Percentiles rank a stretch among this genome's conserved stretches.
These are phyloP conservation scores for Biscogniauxia mediterranea DNA, from an alignment of 2,329 filamentous ascomycete species.

Conservation along the genomic window DNA sequence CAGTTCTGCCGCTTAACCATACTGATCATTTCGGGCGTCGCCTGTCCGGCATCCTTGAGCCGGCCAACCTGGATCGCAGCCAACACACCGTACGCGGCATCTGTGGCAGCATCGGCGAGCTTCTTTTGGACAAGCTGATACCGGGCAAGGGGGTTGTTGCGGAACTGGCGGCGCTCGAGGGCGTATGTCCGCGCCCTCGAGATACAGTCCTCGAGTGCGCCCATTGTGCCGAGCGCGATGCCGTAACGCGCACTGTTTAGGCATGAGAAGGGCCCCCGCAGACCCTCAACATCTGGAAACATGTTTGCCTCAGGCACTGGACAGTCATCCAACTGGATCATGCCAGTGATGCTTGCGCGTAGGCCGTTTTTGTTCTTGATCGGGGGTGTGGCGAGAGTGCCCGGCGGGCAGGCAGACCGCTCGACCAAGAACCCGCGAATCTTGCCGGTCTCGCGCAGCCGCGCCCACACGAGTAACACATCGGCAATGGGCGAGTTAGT, in stretches of 20 bases:
- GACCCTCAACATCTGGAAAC: slow-evolving; percentile 86
- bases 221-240: slow-evolving; percentile 91
- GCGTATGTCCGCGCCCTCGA: slow-evolving; percentile 77
- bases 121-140: slow-evolving; percentile 99
- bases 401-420: slow-evolving; percentile 77
- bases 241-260: slow-evolving; percentile 92
- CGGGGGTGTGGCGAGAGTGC: slow-evolving; percentile 85
- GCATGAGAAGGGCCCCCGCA: slow-evolving; percentile 87
- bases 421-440: slow-evolving; percentile 93
- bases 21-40: slow-evolving; percentile 90
- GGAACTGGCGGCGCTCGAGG: slow-evolving; percentile 94
- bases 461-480: slow-evolving; percentile 87
- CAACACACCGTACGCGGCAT: slow-evolving; percentile 86
- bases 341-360: slow-evolving; percentile 89
- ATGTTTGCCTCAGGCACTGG: slow-evolving; percentile 89
- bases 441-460: slow-evolving; percentile 85
- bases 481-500: slow-evolving; percentile 91
- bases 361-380: slow-evolving; percentile 96
- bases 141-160: slow-evolving; percentile 87
- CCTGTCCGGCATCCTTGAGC: slow-evolving; percentile 87
- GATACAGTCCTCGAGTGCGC: slow-evolving; percentile 90
- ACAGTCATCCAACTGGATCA: slow-evolving; percentile 93
- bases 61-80: slow-evolving; percentile 88
- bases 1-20: slow-evolving; percentile 99
- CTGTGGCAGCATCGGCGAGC: slow-evolving; percentile 85